Evolutionary conservation across 2,329 filamentous ascomycete species (phyloP), one percentile per base, ranked within the genome.

Genomic region (Chaetomiaceae sp.): DNA sequence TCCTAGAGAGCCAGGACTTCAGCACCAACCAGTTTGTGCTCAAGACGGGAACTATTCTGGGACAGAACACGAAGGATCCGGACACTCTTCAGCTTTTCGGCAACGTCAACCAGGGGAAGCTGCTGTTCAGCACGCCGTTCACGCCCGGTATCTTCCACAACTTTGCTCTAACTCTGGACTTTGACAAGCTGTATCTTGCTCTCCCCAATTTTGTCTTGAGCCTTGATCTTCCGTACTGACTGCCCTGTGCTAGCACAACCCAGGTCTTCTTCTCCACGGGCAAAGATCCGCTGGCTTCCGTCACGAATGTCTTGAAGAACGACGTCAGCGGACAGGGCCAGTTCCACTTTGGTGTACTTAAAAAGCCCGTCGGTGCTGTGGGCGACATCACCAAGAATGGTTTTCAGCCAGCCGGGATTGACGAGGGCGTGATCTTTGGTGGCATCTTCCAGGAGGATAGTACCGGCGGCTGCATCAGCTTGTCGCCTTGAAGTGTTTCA

Each of bases 311-410:
- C 3, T 20, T 50, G 15, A 19, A 50, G 6, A 50, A 50, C 38
- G 47, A 50, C 29, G 37, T 50, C 15, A 50, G 38, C n/a, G 47
- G 47, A 7, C 47, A 50, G 12, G 47, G 38, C 7, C 47, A 50
- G 20, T 50, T 50, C 7, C 47, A 50, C 11, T 50, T 50, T 22
- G 47, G 47, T 8, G 37, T 43, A 1, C 27, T 50, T 3, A 50
- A 50, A 14, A 50, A 50, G n/a, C 47, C 47, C 1, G 38, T 50
- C 2, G 38, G 29, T 14, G 47, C 38, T 8, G 37, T 42, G 3
- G 47, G 47, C n/a, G 47, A 50, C 15, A 50, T 50, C 27, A 50
- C 47, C 14, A 34, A 50, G 20, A 50, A 50, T 12, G 47, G 47
- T 7, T 50, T 50, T 20, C 47, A 50, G 29, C 27, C 27, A 12